Percentiles rank a stretch among this genome's conserved stretches.
phyloP scores from a whole-genome alignment of 768 basidiomycete genomes.

The Postia placenta region DNA sequence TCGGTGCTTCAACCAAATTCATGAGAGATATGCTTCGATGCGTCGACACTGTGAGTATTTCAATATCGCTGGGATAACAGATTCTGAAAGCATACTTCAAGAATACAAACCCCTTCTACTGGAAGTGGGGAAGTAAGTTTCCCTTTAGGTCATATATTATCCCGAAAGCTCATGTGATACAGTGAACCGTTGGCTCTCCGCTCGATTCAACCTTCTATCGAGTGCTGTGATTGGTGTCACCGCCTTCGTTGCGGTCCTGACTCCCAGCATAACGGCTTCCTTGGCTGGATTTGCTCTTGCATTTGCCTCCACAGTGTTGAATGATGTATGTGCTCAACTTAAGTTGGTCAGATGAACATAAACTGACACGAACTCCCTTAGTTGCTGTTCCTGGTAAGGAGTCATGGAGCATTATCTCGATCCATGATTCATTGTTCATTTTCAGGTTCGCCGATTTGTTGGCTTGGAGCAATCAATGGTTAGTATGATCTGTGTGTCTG shows the following conservation, averaged over 20 bases:
- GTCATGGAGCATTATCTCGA: too few species aligned
- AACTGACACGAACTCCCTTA: constrained; percentile 20
- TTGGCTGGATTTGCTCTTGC: constrained; percentile 83
- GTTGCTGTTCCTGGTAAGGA: constrained; percentile 59
- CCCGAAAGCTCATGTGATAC: constrained; percentile 1
- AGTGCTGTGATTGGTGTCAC: constrained; percentile 68
- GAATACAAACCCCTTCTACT: constrained; percentile 74
- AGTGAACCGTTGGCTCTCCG: constrained; percentile 90
- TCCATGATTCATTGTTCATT: too few species aligned
- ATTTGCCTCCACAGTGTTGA: constrained; percentile 72
- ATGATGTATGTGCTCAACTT: constrained; percentile 41
- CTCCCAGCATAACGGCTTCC: constrained; percentile 71
- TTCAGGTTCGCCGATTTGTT: constrained; percentile 68
- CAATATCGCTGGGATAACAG: constrained; percentile 4
- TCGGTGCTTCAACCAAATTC: constrained; percentile 85
- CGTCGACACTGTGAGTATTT: constrained; percentile 62
- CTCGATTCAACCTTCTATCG: constrained; percentile 81
- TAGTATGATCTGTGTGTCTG: constrained; percentile 8
- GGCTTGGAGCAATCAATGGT: constrained; percentile 92
- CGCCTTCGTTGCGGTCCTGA: constrained; percentile 57
- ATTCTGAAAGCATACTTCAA: constrained; percentile 20
- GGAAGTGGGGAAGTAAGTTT: constrained; percentile 80
- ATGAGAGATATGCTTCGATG: constrained; percentile 78
- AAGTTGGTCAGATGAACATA: not conserved
- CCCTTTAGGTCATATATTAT: too few species aligned